Base-by-base conservation (phyloP, 176 grass and related monocot genomes). In the Ampelocalamus luodianensis region DNA sequence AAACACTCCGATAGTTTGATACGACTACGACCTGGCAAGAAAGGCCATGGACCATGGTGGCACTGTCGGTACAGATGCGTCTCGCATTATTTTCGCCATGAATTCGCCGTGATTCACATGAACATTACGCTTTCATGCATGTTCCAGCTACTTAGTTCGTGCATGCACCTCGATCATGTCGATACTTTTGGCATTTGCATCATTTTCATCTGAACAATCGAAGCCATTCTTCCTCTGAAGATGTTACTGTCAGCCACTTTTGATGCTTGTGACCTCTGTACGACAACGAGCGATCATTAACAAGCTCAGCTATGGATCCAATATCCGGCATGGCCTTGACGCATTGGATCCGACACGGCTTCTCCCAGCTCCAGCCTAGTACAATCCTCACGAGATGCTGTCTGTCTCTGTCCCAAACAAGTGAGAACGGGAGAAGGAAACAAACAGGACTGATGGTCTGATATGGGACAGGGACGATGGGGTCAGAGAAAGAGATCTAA, bases 401-500 rank as follows among this genome's bases (percentile, higher is more conserved):
- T 80, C 16, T 26, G 11, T 39, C 78, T 67, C 40, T 10, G 61
- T 79, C 60, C 44, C 78, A 80, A 80, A 39, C 10, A 42, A n/a
- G 45, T 50, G 43, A 45, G 17, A 43, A 61, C 13, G 16, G 51
- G 51, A 43, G 74, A 56, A 76, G 9, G 50, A n/a, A n/a, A 8
- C 29, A 58, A 55, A 39, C 73, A 76, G 37, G 45, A n/a, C 58
- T 45, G 56, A 78, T 59, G 23, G 29, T 14, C 60, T 65, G 77
- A 34, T 5, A 4, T 48, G 77, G 61, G 49, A 43, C 16, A 37
- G 43, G 64, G 17, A 60, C 34, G 7, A 16, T 24, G 54, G 37
- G 37, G 5, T 48, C 32, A 34, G 9, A n/a, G 14, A 50, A 6
- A 1, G 26, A 50, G 20, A 80, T 23, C 45, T 37, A 32, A 23